Evolutionary conservation across 2,329 filamentous ascomycete species (phyloP), one percentile per base, ranked within the genome.

Genomic region (Boeremia exigua): DNA sequence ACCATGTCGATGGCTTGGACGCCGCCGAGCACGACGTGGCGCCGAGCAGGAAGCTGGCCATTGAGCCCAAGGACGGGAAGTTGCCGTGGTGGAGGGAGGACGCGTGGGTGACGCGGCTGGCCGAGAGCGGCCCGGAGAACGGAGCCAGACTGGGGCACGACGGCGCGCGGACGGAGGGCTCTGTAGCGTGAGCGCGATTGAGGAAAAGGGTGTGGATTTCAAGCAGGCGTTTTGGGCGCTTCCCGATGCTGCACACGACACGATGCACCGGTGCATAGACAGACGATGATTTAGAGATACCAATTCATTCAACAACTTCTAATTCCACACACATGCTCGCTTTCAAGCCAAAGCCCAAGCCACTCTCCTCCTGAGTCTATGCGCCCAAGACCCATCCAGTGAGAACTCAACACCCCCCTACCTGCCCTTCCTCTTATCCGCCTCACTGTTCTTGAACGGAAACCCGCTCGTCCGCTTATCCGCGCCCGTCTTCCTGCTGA

Each of bases 391-490:
- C 29, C 29, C 29, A 30, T 30, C 29, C 29, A 30, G 11, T 10
- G 29, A 14, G 4, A n/a, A 7, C n/a, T 7, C n/a, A 15, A 19
- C 7, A 37, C 11, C 33, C 46, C 49, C 61, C 57, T 68, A 71
- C 53, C 61, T 65, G 7, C 37, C 65, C 67, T 73, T 84, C 78
- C 81, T 83, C 67, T 81, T 81, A 38, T 79, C 78, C 36, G 84
- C 82, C 70, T 85, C 82, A 5, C 64, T 67, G 63, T 90, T 89
- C 62, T 78, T 79, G 70, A 90, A 89, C 3, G 87, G 87, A 63
- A 85, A 90, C 10, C 85, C 86, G 56, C 81, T 81, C 25, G 82
- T 88, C 68, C 87, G 79, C 80, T 88, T 89, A 68, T 89, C 88
- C 30, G 83, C 85, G 0, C 87, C 86, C 1, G 86, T 89, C 74